phyloP scores from a whole-genome alignment of 2,329 filamentous ascomycete species.

The Sordariomycetes sp. region DNA sequence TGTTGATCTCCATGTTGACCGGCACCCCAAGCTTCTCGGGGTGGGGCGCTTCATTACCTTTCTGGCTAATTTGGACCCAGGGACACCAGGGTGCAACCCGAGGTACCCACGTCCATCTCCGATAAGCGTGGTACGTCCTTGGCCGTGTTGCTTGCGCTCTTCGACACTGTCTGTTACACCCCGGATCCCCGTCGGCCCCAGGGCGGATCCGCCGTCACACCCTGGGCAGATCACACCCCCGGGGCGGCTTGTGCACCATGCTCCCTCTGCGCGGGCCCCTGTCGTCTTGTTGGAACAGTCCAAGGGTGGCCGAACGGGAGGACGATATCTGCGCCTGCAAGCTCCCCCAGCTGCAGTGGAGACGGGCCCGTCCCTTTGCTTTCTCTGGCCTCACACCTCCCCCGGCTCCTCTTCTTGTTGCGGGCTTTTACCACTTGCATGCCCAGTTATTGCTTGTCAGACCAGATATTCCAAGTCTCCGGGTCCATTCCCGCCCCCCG shows the following conservation, averaged over 20 bases:
- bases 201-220: background rate
- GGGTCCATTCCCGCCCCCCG: background rate
- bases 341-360: background rate
- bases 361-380: background rate
- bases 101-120: background rate
- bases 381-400: background rate
- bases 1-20: background rate
- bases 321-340: background rate
- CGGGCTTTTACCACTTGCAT: background rate
- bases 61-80: constrained; percentile 1
- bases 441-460: background rate
- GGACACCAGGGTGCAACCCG: background rate
- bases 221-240: background rate
- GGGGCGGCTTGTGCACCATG: background rate
- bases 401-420: background rate
- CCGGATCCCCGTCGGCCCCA: constrained; percentile 2
- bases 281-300: background rate
- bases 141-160: background rate
- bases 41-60: background rate
- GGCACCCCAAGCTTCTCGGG: background rate
- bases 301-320: background rate
- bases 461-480: constrained; percentile 1
- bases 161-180: background rate
- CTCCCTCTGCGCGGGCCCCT: background rate
- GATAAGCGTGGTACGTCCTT: background rate